Evolutionary conservation across 2,329 filamentous ascomycete species (phyloP).

Genomic region (Zasmidium citrigriseum): DNA sequence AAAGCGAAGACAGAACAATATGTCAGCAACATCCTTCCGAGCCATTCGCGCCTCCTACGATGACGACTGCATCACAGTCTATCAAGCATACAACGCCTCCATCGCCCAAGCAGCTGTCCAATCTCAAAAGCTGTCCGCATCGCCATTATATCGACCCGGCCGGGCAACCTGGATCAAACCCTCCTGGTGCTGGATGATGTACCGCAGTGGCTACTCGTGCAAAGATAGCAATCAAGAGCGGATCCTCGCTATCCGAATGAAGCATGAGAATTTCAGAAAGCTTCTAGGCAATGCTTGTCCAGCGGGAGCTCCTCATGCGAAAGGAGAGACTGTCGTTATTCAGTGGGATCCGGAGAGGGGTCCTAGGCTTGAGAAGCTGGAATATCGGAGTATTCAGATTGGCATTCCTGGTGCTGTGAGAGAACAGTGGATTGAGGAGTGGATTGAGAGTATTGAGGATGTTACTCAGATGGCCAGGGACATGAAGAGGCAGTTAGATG

Average conservation of each 20-base stretch:
- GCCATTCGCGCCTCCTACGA: conserved; percentile 7
- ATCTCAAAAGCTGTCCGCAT: conserved; percentile 3
- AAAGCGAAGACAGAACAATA: no score
- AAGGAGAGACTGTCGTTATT: conserved; percentile 2
- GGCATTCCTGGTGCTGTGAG: conserved; percentile 4
- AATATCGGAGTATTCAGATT: conserved; percentile 12
- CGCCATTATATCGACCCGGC: conserved; percentile 4
- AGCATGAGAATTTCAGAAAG: conserved; percentile 8
- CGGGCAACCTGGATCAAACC: conserved; percentile 12
- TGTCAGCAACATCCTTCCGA: not conserved
- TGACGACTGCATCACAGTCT: conserved; percentile 4
- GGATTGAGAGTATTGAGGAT: conserved; percentile 8
- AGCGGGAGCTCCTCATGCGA: conserved; percentile 1
- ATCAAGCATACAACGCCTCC: conserved; percentile 9
- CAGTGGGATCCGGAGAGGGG: conserved; percentile 14
- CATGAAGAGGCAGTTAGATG: conserved; percentile 9
- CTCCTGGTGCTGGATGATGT: conserved; percentile 13
- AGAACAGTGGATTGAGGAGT: conserved; percentile 11
- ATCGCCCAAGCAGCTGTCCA: conserved; percentile 7
- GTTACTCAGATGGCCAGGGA: conserved; percentile 3
- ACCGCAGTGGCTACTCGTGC: conserved; percentile 8
- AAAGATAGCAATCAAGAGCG: conserved; percentile 11
- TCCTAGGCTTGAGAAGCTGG: conserved; percentile 6
- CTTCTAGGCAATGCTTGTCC: conserved; percentile 8
- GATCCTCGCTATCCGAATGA: conserved; percentile 7